Conservation (phyloP, 2,329 filamentous ascomycete genomes). For the Paracoccidioides lutzii region DNA sequence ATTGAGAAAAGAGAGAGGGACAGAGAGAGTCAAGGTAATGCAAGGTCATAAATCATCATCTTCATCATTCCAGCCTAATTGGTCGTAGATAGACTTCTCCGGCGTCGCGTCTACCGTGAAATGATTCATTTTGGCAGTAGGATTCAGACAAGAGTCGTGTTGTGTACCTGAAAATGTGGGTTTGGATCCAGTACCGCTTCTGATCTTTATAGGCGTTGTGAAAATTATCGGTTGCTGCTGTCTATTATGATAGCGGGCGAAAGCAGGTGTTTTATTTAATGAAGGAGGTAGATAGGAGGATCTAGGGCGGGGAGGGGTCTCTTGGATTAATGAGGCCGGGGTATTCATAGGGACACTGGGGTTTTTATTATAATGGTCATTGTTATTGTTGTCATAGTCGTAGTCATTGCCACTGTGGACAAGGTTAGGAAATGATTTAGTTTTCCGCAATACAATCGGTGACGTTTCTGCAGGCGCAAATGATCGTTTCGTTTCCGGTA, state of each 20-base stretch:
- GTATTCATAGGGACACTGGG: slow-evolving; percentile 17
- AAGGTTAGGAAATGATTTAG: slow-evolving; percentile 10
- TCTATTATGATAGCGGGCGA: not conserved
- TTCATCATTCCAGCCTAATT: slow-evolving; percentile 33
- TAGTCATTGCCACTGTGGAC: not conserved
- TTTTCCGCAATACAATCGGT: slow-evolving; percentile 5
- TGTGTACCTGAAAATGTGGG: not conserved
- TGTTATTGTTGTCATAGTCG: slow-evolving; percentile 5
- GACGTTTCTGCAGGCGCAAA: not conserved
- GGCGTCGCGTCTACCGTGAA: slow-evolving; percentile 13
- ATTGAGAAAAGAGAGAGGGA: no score
- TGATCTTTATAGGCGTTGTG: slow-evolving; percentile 1
- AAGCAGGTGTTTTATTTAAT: not conserved
- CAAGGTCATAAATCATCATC: slow-evolving; percentile 20
- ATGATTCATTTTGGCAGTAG: not conserved
- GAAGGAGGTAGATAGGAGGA: not conserved
- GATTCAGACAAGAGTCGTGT: not conserved
- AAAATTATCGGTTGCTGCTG: not conserved
- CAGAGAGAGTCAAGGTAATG: slow-evolving; percentile 7
- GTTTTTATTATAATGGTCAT: not conserved
- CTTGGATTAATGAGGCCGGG: slow-evolving; percentile 6
- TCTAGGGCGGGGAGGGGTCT: slow-evolving; percentile 9
- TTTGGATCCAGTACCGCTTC: not conserved
- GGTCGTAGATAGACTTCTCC: slow-evolving; percentile 31
- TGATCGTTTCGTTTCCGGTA: not conserved